Percentiles rank a stretch among this genome's conserved stretches.
Evolutionary conservation across 2,329 filamentous ascomycete genomes (phyloP).

Genomic region (Cladosporium colombiae): DNA sequence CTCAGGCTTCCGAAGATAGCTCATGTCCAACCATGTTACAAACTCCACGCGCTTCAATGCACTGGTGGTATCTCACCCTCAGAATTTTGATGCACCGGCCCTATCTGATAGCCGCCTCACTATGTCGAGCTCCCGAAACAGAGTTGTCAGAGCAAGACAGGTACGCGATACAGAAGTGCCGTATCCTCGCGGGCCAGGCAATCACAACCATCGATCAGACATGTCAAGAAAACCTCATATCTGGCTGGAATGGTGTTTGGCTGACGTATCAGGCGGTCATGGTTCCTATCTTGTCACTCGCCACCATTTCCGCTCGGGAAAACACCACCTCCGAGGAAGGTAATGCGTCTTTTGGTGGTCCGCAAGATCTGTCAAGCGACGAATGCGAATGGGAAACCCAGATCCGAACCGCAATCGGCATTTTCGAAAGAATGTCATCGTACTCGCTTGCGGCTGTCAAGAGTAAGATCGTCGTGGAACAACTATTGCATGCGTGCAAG

Average conservation of each 20-base stretch:
- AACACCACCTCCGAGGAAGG: conserved; percentile 15
- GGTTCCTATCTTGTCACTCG: conserved; percentile 74
- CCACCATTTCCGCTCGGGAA: conserved; percentile 39
- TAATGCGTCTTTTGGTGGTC: background rate
- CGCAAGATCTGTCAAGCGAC: conserved; percentile 29
- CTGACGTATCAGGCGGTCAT: conserved; percentile 78
- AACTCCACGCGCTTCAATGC: conserved; percentile 72
- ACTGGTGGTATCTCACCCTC: conserved; percentile 78
- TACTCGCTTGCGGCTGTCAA: conserved; percentile 50
- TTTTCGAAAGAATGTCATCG: conserved; percentile 45
- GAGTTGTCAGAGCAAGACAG: conserved; percentile 63
- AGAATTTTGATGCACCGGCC: conserved; percentile 75
- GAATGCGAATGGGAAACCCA: conserved; percentile 44
- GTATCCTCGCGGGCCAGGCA: conserved; percentile 68
- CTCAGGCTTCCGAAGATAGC: conserved; percentile 53
- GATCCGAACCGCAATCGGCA: conserved; percentile 44
- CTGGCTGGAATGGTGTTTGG: conserved; percentile 80
- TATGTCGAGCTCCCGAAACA: conserved; percentile 53
- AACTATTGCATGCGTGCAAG: conserved; percentile 43
- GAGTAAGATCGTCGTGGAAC: conserved; percentile 44
- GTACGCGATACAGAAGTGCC: conserved; percentile 66
- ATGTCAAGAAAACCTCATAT: conserved; percentile 72
- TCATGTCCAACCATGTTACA: conserved; percentile 67
- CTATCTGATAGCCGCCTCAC: conserved; percentile 65
- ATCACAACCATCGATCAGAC: conserved; percentile 72